These are phyloP conservation scores for Prunus persica DNA, from an alignment of 306 rosid species.

Conservation along the genomic window Prunus_persica_NCBIv2 NC_034016.1:18913501-18914000, in stretches of 20 bases:
- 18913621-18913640: conserved; percentile 64
- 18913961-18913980: conserved; percentile 12
- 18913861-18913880: conserved; percentile 55
- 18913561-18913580: conserved; percentile 69
- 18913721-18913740: not conserved
- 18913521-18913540: conserved; percentile 26
- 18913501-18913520: conserved; percentile 24
- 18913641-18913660: conserved; percentile 66
- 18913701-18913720: not conserved
- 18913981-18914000: not conserved
- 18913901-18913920: conserved; percentile 75
- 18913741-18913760: not conserved
- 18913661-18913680: conserved; percentile 63
- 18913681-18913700: conserved; percentile 87
- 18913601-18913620: conserved; percentile 73
- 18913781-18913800: not conserved
- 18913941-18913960: conserved; percentile 87
- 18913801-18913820: not conserved
- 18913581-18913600: conserved; percentile 84
- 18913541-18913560: conserved; percentile 64
- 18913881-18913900: conserved; percentile 74
- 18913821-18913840: not conserved
- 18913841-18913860: conserved; percentile 69
- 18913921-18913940: conserved; percentile 80
- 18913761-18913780: not conserved